Evolutionary conservation across 2,329 filamentous ascomycete genomes (phyloP).

Genomic region (Alternaria sp.): DNA sequence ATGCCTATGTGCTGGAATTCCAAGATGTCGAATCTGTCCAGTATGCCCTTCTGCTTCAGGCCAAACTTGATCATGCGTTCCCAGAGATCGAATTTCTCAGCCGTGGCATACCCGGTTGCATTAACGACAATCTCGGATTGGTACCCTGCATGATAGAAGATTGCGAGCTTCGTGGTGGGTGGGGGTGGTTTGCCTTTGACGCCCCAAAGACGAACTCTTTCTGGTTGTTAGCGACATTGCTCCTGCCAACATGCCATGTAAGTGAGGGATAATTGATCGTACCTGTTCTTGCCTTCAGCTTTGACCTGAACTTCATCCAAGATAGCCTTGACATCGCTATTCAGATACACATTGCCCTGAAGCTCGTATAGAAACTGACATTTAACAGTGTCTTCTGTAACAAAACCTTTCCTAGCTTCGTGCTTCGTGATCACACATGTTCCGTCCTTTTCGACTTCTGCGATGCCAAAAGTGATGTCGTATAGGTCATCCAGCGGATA

Average conservation of each 20-base stretch:
- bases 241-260: too few relatives aligned
- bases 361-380: slow-evolving; percentile 56
- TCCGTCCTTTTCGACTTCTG: slow-evolving; percentile 56
- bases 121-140: slow-evolving; percentile 49
- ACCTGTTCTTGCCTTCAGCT: slow-evolving; percentile 44
- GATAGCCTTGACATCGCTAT: slow-evolving; percentile 54
- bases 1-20: slow-evolving; percentile 57
- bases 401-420: slow-evolving; percentile 48
- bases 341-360: slow-evolving; percentile 54
- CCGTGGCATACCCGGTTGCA: slow-evolving; percentile 52
- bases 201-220: slow-evolving; percentile 46
- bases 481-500: slow-evolving; percentile 51
- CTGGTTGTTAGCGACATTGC: not conserved
- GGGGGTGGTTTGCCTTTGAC: slow-evolving; percentile 50
- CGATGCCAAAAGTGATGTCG: slow-evolving; percentile 58
- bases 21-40: slow-evolving; percentile 56
- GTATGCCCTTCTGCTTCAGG: slow-evolving; percentile 47
- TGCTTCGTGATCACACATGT: slow-evolving; percentile 59
- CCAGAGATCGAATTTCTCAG: slow-evolving; percentile 57
- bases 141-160: slow-evolving; percentile 49
- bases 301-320: slow-evolving; percentile 45
- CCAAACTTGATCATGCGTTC: slow-evolving; percentile 56
- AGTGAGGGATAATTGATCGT: not conserved
- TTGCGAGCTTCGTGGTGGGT: slow-evolving; percentile 50
- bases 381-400: slow-evolving; percentile 43